Conservation (phyloP, 179 eudicot species). For the Gypsophila paniculata region DNA sequence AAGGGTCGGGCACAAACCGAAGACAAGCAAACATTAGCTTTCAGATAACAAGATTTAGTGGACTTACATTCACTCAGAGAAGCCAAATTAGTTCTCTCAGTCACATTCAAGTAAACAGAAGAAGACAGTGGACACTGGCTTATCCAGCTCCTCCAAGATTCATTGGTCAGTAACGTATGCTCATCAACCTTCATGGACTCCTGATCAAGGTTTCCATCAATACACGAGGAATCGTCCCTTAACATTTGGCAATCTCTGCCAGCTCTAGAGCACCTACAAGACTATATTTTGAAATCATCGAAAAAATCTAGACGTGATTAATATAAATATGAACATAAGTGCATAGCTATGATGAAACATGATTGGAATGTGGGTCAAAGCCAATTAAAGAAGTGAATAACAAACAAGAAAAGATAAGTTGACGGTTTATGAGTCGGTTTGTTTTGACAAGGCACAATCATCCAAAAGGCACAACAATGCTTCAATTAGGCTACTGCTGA, state of each 20-base stretch:
- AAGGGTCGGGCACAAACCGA: background rate
- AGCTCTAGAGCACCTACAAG: slow-evolving; percentile 46
- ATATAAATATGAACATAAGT: background rate
- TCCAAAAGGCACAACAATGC: background rate
- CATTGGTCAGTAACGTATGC: slow-evolving; percentile 45
- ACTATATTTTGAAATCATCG: background rate
- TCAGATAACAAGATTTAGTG: background rate
- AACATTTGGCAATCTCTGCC: slow-evolving; percentile 19
- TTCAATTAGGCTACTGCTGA: background rate
- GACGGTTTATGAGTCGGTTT: background rate
- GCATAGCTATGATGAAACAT: background rate
- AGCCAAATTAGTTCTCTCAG: slow-evolving; percentile 63
- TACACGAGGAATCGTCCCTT: slow-evolving; percentile 27
- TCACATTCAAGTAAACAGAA: slow-evolving; percentile 49
- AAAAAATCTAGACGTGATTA: background rate
- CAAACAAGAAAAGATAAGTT: background rate
- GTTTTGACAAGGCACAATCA: slow-evolving; percentile 7
- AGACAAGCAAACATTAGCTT: slow-evolving; percentile 10
- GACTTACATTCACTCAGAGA: slow-evolving; percentile 69
- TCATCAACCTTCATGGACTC: slow-evolving; percentile 50
- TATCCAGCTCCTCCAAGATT: slow-evolving; percentile 45
- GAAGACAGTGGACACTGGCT: slow-evolving; percentile 39
- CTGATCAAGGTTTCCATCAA: slow-evolving; percentile 37
- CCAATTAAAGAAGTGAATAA: background rate
- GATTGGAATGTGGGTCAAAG: background rate